phyloP scores from a whole-genome alignment of 164 flowering plant species.

The Magnolia changhungtana region DNA sequence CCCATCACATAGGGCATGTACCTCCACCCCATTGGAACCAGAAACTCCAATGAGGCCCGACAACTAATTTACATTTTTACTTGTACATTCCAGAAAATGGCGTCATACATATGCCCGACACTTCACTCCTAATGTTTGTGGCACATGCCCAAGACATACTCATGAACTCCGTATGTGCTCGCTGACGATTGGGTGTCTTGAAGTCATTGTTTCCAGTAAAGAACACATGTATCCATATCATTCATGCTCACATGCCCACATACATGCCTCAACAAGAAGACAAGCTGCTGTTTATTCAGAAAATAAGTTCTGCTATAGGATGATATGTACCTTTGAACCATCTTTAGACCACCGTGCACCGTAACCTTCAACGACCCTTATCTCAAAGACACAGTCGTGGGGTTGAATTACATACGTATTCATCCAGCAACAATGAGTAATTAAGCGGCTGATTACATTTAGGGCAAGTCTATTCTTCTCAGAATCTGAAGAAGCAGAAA shows the following conservation, averaged over 20 bases:
- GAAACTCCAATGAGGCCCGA: too few relatives aligned
- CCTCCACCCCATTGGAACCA: too few relatives aligned
- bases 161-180: too few relatives aligned
- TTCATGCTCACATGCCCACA: neutral
- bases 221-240: neutral
- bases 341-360: constrained; percentile 87
- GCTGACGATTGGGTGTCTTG: neutral
- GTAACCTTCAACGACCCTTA: constrained; percentile 65
- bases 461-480: constrained; percentile 54
- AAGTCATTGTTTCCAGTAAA: neutral
- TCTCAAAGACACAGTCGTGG: constrained; percentile 67
- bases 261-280: neutral
- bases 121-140: too few relatives aligned
- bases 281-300: neutral
- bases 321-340: constrained; percentile 53
- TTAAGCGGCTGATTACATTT: constrained; percentile 38
- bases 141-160: too few relatives aligned
- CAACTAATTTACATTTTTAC: too few relatives aligned
- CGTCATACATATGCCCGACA: too few relatives aligned
- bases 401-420: constrained; percentile 68
- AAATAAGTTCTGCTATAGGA: neutral
- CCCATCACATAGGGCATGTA: too few relatives aligned
- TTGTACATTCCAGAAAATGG: too few relatives aligned
- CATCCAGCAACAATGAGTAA: constrained; percentile 60
- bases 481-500: constrained; percentile 39